phyloP scores from a whole-genome alignment of 2,329 filamentous ascomycete species.

The Juglanconis oblonga region DNA sequence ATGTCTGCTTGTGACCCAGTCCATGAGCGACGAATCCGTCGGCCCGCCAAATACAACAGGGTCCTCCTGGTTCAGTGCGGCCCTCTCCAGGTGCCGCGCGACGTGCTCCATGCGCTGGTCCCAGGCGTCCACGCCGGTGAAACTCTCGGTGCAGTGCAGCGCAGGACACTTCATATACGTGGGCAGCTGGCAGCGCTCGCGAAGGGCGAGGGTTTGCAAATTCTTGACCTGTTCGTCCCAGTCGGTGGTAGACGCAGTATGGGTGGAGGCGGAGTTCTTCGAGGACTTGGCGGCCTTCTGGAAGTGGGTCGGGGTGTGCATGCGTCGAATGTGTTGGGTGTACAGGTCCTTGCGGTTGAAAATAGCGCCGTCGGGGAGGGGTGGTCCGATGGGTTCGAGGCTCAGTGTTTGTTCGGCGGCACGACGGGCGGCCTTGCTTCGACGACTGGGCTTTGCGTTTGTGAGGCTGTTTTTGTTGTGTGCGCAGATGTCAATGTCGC shows the following conservation, averaged over 20 bases:
- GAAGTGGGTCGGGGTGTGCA: constrained; percentile 62
- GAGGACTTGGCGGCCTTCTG: constrained; percentile 26
- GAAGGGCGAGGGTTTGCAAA: constrained; percentile 58
- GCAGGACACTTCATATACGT: constrained; percentile 59
- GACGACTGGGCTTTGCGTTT: constrained; percentile 21
- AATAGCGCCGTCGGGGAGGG: constrained; percentile 52
- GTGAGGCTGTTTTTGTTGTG: constrained; percentile 29
- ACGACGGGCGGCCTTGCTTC: constrained; percentile 1
- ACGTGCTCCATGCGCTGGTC: constrained; percentile 86
- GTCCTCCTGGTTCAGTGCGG: constrained; percentile 31
- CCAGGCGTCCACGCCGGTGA: constrained; percentile 66
- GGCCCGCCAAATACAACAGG: constrained; percentile 37
- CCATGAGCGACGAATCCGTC: constrained; percentile 35
- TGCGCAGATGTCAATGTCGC: constrained; percentile 60
- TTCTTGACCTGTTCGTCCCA: constrained; percentile 54
- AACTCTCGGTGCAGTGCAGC: constrained; percentile 54
- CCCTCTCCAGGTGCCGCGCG: constrained; percentile 70
- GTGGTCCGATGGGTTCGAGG: constrained; percentile 16
- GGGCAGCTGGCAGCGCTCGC: constrained; percentile 61
- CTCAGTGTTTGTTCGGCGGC: constrained; percentile 7
- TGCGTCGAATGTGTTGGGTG: constrained; percentile 81
- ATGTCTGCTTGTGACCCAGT: constrained; percentile 36
- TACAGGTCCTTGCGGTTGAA: constrained; percentile 95
- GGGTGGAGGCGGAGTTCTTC: constrained; percentile 4
- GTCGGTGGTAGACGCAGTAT: constrained; percentile 22